Conservation (phyloP, 2,329 filamentous ascomycete genomes). For the Sordariomycetes sp. region DNA sequence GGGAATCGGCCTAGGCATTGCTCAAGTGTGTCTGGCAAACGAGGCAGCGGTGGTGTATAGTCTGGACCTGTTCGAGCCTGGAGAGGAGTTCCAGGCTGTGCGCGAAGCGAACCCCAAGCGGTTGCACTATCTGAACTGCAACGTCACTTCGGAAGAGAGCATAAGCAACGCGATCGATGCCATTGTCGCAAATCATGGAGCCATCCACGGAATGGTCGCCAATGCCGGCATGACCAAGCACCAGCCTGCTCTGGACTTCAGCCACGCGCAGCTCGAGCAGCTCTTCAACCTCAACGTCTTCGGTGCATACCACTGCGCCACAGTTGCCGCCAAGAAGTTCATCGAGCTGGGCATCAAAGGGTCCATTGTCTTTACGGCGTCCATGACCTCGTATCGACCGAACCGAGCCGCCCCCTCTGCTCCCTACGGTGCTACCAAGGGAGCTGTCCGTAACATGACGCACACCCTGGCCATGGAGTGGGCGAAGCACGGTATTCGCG, state of each 20-base stretch:
- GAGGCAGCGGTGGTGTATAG: slow-evolving; percentile 20
- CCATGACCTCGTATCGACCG: slow-evolving; percentile 36
- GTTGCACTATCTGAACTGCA: slow-evolving; percentile 33
- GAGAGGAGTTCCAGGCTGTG: slow-evolving; percentile 16
- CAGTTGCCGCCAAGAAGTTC: slow-evolving; percentile 90
- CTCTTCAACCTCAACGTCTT: slow-evolving; percentile 36
- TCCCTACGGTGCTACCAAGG: slow-evolving; percentile 35
- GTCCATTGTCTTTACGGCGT: slow-evolving; percentile 34
- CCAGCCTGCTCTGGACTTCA: slow-evolving; percentile 35
- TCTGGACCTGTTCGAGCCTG: slow-evolving; percentile 17
- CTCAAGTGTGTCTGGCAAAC: slow-evolving; percentile 35
- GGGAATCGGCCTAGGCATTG: slow-evolving; percentile 35
- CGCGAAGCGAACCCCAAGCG: slow-evolving; percentile 28
- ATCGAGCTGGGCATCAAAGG: slow-evolving; percentile 96
- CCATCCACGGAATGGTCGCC: slow-evolving; percentile 36
- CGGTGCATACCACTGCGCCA: slow-evolving; percentile 52
- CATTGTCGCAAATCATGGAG: slow-evolving; percentile 25
- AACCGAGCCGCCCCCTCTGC: slow-evolving; percentile 41
- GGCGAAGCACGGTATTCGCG: slow-evolving; percentile 32
- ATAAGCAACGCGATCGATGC: slow-evolving; percentile 30
- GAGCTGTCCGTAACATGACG: slow-evolving; percentile 28
- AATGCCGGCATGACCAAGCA: slow-evolving; percentile 42
- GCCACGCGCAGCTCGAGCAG: slow-evolving; percentile 14
- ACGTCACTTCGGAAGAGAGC: slow-evolving; percentile 31
- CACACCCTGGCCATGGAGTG: slow-evolving; percentile 36